Evolutionary conservation across 352 stramenopile genomes (phyloP), one percentile per base, ranked within the genome.

Genomic region (Plasmopara halstedii): DNA sequence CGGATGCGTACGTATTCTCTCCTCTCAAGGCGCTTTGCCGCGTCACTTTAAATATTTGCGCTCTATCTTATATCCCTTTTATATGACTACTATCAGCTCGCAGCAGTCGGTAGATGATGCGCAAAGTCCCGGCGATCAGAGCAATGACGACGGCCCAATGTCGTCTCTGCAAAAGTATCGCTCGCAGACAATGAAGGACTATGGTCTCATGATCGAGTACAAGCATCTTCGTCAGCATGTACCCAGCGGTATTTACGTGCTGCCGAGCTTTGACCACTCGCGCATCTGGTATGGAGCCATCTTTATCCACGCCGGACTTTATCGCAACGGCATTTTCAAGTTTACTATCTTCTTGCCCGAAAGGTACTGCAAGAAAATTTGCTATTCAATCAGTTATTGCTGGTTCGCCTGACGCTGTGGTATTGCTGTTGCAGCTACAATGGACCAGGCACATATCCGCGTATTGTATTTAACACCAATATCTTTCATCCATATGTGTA

Each of bases 201-300:
- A 98, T 57, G 95, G 95, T 5, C 83, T 98, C 6, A 97, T 95
- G 56, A 98, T 98, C 62, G 95, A 98, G 75, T 98, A 98, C 73
- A 98, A 98, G 56, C 92, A 98, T 50, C 56, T 98, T 25, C 91
- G 96, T 43, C 80, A 95, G 39, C 84, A 97, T 54, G 87, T 95
- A 22, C 95, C 95, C 1, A 91, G 81, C 19, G 93, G 95, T 9
- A 95, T 98, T 38, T 98, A 97, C 58, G 79, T 98, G 18, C 73
- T 98, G 31, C 95, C 94, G 32, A 96, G 85, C 43, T 88, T 96
- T 42, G 74, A 96, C 47, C 73, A 97, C 34, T 75, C 96, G 31
- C 82, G 88, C 35, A 65, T 90, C 7, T 98, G 96, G 78, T 95
- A 94, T 55, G 95, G 95, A 34, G 79, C 92, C 39, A 97, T 98